Evolutionary conservation across 1,139 yeast species (phyloP), one percentile per base, ranked within the genome.

Genomic region (Citeromyces siamensis): DNA sequence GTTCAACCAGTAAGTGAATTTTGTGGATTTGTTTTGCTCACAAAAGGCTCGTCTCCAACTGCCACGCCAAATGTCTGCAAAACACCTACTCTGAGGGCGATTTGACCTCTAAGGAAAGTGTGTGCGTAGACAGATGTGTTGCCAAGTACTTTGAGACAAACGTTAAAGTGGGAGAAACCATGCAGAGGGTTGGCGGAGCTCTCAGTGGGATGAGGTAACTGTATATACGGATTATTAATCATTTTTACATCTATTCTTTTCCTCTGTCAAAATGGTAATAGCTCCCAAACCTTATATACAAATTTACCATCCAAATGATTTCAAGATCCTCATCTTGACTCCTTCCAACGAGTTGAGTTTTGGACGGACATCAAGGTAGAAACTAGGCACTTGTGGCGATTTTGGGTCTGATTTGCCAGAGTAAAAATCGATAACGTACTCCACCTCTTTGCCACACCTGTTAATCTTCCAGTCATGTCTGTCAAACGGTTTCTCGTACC

Each of bases 111-210:
- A 77, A 71, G 52, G 98, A 90, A 63, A 75, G 90, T 35, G 68
- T 84, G 40, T 90, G 99, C 60, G 71, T 93, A 48, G 99, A 90
- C 64, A 79, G 98, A 68, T 90, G 99, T 66, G 98, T 90, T 44
- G 75, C 94, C 51, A 90, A 90, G 62, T 90, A 90, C 63, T 93
- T 93, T 51, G 96, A 86, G 52, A 86, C 95, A 47, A 90, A 90
- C 59, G 93, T 85, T 46, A 83, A 86, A 64, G 95, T 93, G 46
- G 97, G 97, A 48, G 97, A 88, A 40, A 50, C 53, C 33, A 56
- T 56, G 60, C 60, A 56, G 47, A 33, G 47, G n/a, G 46, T 56
- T 28, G 60, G 60, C 37, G 60, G 59, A 33, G 43, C 48, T 7
- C 45, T 56, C 35, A 55, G 51, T 23, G 39, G 41, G 45, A 41